Conservation (phyloP, 1,139 yeast genomes). For the Hyphopichia khmerensis region DNA sequence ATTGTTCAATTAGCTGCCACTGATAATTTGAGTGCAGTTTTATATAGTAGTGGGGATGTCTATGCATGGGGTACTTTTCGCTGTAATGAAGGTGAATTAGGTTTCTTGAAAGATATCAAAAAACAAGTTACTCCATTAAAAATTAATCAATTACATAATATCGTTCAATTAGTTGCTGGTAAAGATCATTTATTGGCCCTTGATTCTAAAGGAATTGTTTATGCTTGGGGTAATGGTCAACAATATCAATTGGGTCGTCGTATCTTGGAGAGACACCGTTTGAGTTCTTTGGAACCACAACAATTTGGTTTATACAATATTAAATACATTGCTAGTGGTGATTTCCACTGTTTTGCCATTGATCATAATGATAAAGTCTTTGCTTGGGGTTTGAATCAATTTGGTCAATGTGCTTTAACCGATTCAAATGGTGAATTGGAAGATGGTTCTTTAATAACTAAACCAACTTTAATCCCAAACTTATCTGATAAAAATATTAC, state of each 20-base stretch:
- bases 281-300: slow-evolving; percentile 69
- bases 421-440: slow-evolving; percentile 50
- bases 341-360: slow-evolving; percentile 93
- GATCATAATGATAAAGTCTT: slow-evolving; percentile 67
- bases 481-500: slow-evolving; percentile 58
- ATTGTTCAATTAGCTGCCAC: slow-evolving; percentile 90
- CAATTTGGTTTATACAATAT: slow-evolving; percentile 77
- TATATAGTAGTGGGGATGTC: slow-evolving; percentile 80
- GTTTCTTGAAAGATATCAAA: slow-evolving; percentile 62
- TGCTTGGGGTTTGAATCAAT: slow-evolving; percentile 96
- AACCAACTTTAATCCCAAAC: slow-evolving; percentile 68
- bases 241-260: slow-evolving; percentile 88
- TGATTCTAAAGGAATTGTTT: slow-evolving; percentile 82
- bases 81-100: slow-evolving; percentile 87
- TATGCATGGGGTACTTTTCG: slow-evolving; percentile 98
- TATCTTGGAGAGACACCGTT: slow-evolving; percentile 72
- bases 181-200: slow-evolving; percentile 88
- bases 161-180: slow-evolving; percentile 88
- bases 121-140: slow-evolving; percentile 69
- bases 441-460: slow-evolving; percentile 79
- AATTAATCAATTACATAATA: slow-evolving; percentile 60
- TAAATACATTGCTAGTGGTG: slow-evolving; percentile 86
- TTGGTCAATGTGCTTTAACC: slow-evolving; percentile 91
- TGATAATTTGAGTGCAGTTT: slow-evolving; percentile 82
- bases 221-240: slow-evolving; percentile 97